phyloP scores from a whole-genome alignment of 164 flowering plant genomes.

The Malania oleifera region DNA sequence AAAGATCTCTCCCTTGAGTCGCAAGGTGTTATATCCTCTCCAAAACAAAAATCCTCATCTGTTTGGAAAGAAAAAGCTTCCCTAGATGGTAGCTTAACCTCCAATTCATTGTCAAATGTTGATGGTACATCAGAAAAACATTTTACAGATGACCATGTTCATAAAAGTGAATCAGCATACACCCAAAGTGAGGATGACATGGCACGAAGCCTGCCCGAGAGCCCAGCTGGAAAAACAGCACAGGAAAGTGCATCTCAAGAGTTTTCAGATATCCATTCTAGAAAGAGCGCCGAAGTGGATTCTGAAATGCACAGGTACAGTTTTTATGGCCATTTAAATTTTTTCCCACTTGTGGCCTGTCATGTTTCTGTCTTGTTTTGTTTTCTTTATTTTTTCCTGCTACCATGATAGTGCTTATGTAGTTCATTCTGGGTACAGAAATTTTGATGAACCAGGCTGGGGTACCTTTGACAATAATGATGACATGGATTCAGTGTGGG shows the following conservation, averaged over 20 bases:
- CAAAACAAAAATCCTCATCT: conserved; percentile 24
- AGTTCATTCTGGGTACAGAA: conserved; percentile 28
- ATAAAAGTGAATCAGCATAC: conserved; percentile 43
- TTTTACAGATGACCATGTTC: conserved; percentile 22
- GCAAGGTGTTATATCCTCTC: conserved; percentile 20
- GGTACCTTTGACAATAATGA: conserved; percentile 77
- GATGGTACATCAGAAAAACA: conserved; percentile 27
- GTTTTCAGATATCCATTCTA: conserved; percentile 37
- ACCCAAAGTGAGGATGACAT: conserved; percentile 48
- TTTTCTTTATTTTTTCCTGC: background rate
- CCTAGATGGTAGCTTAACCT: conserved; percentile 24
- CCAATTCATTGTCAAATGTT: conserved; percentile 33
- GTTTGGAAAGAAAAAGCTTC: conserved; percentile 28
- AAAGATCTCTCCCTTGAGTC: conserved; percentile 29
- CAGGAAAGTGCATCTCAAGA: conserved; percentile 36
- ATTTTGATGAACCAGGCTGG: conserved; percentile 82
- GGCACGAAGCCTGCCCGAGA: conserved; percentile 39
- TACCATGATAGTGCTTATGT: background rate
- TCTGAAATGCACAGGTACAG: conserved; percentile 44
- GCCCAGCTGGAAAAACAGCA: conserved; percentile 34
- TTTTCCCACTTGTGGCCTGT: background rate
- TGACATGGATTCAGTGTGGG: conserved; percentile 91
- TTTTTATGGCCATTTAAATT: background rate
- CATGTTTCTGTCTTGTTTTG: background rate
- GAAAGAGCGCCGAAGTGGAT: conserved; percentile 45